Evolutionary conservation across 129 eudicot species (phyloP).

Genomic region (Pittosporum tobira): DNA sequence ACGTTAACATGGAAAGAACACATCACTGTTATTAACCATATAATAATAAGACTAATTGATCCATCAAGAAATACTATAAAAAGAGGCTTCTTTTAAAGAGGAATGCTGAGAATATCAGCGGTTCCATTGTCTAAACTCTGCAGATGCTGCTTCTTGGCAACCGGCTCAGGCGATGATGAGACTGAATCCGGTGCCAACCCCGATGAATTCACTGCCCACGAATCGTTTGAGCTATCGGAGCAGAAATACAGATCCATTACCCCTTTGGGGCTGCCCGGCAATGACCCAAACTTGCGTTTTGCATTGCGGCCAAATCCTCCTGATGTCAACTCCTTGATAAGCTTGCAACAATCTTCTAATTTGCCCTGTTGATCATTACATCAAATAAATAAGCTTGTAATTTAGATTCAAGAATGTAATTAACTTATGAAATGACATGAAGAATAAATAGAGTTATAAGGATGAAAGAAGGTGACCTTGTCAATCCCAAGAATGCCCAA

Average conservation of each 20-base stretch:
- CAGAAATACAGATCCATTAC: constrained; percentile 66
- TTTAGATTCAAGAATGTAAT: background rate
- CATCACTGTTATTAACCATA: constrained; percentile 21
- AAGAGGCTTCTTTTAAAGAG: background rate
- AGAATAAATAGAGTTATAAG: background rate
- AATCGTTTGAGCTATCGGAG: constrained; percentile 50
- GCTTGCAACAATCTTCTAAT: constrained; percentile 52
- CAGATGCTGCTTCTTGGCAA: constrained; percentile 37
- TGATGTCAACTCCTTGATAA: constrained; percentile 46
- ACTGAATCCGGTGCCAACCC: constrained; percentile 39
- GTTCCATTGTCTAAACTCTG: background rate
- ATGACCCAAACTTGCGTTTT: constrained; percentile 49
- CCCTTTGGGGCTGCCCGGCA: constrained; percentile 76
- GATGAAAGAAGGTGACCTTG: constrained; percentile 33
- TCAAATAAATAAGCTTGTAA: background rate
- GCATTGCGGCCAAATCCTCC: constrained; percentile 25
- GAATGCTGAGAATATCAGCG: constrained; percentile 5
- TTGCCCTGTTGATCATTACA: constrained; percentile 35
- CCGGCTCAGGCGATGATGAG: constrained; percentile 51
- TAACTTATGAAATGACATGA: background rate
- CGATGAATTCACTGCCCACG: constrained; percentile 30
- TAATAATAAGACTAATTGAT: background rate
- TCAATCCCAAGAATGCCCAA: constrained; percentile 55
- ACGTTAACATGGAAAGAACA: constrained; percentile 18
- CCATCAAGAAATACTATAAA: background rate